phyloP scores from a whole-genome alignment of 306 rosid genomes.

The Abrus pulchellus region DNA sequence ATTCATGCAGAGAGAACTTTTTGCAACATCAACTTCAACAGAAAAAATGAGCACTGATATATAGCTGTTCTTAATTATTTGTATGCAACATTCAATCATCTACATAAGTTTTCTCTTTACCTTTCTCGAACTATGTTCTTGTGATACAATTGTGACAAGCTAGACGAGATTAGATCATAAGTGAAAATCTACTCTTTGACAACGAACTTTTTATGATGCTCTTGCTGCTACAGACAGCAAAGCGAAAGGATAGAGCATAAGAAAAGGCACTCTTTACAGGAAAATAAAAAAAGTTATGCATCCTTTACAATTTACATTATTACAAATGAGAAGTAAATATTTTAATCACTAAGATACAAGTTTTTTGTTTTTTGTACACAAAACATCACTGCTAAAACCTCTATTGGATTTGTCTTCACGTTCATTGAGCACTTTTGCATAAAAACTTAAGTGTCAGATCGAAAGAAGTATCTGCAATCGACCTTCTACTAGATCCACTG shows the following conservation, averaged over 20 bases:
- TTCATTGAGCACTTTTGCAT: constrained; percentile 49
- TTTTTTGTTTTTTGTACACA: not conserved
- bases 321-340: not conserved
- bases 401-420: constrained; percentile 49
- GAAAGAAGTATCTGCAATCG: constrained; percentile 49
- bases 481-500: constrained; percentile 49
- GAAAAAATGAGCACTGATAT: not conserved
- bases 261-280: not conserved
- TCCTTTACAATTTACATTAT: not conserved
- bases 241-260: not conserved
- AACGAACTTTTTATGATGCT: not conserved
- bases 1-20: not conserved
- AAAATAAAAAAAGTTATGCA: not conserved
- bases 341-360: not conserved
- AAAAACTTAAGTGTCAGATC: constrained; percentile 25
- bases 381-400: constrained; percentile 63
- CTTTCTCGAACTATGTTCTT: not conserved
- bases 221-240: not conserved
- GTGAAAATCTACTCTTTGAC: not conserved
- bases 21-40: constrained; percentile 16
- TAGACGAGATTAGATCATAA: not conserved
- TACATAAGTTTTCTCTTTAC: not conserved
- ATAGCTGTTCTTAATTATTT: not conserved
- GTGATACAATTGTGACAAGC: not conserved
- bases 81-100: constrained; percentile 1